Evolutionary conservation across 2,329 filamentous ascomycete species (phyloP).

Genomic region (Mariannaea elegans): DNA sequence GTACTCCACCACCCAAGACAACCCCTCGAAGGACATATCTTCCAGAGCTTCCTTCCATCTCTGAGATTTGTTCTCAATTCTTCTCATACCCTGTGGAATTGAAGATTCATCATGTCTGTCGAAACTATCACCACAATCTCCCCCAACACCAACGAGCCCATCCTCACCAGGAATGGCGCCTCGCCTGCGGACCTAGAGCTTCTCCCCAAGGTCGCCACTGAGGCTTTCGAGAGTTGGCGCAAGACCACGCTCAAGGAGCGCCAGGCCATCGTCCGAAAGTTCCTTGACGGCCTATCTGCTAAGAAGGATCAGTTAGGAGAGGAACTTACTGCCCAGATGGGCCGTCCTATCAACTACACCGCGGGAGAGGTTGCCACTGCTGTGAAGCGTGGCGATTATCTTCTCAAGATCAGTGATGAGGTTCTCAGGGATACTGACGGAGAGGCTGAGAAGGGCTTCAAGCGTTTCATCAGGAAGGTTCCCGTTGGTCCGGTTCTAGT

Average conservation of each 20-base stretch:
- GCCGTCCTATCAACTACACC: slow-evolving; percentile 87
- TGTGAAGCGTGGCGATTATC: slow-evolving; percentile 83
- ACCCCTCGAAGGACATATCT: slow-evolving; percentile 19
- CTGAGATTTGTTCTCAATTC: not conserved
- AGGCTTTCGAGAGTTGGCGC: slow-evolving; percentile 80
- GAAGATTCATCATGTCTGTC: slow-evolving; percentile 62
- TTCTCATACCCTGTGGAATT: not conserved
- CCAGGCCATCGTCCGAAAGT: slow-evolving; percentile 82
- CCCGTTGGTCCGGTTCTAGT: slow-evolving; percentile 88
- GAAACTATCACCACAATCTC: slow-evolving; percentile 83
- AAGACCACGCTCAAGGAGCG: slow-evolving; percentile 79
- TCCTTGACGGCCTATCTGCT: slow-evolving; percentile 73
- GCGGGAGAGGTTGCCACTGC: slow-evolving; percentile 86
- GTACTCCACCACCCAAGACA: slow-evolving; percentile 37
- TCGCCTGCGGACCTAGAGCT: slow-evolving; percentile 74
- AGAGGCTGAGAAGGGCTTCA: slow-evolving; percentile 87
- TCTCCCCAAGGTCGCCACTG: slow-evolving; percentile 75
- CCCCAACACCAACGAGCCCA: slow-evolving; percentile 84
- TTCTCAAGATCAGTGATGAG: slow-evolving; percentile 84
- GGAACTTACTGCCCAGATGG: slow-evolving; percentile 95
- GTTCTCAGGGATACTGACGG: slow-evolving; percentile 82
- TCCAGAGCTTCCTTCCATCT: not conserved
- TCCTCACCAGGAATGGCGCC: slow-evolving; percentile 81
- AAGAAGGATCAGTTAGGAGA: slow-evolving; percentile 82
- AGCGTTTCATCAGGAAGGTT: slow-evolving; percentile 87